Conservation (phyloP, 805 yeast species). For the Komagataella pseudopastoris region DNA sequence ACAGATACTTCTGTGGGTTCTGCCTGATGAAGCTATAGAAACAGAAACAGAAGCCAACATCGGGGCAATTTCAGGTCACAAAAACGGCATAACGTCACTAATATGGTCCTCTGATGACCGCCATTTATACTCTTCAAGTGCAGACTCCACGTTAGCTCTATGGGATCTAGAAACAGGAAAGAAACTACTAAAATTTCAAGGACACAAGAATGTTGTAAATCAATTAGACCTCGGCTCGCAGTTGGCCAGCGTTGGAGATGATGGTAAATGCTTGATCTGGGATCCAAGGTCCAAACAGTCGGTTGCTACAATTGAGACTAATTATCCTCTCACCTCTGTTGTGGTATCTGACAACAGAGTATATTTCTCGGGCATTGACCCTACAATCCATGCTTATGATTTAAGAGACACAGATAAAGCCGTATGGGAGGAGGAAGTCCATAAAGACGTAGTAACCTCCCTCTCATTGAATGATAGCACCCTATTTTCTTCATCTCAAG, state of each 20-base stretch:
- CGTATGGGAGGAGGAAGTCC: slow-evolving; percentile 31
- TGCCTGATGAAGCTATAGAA: slow-evolving; percentile 5
- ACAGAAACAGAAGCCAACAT: slow-evolving; percentile 18
- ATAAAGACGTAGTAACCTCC: slow-evolving; percentile 43
- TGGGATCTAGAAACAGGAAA: slow-evolving; percentile 51
- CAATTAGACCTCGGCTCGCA: slow-evolving; percentile 23
- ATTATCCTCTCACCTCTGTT: slow-evolving; percentile 41
- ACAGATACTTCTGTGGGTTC: slow-evolving; percentile 20
- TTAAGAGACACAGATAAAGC: slow-evolving; percentile 25
- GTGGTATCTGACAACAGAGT: slow-evolving; percentile 29
- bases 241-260: slow-evolving; percentile 50
- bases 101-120: slow-evolving; percentile 36
- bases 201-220: slow-evolving; percentile 42
- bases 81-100: slow-evolving; percentile 49
- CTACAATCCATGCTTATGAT: slow-evolving; percentile 48
- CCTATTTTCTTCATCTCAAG: slow-evolving; percentile 38
- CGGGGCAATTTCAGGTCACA: slow-evolving; percentile 41
- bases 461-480: slow-evolving; percentile 32
- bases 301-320: slow-evolving; percentile 24
- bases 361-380: slow-evolving; percentile 58
- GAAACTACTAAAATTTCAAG: slow-evolving; percentile 38
- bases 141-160: slow-evolving; percentile 46
- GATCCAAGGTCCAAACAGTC: slow-evolving; percentile 43
- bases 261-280: slow-evolving; percentile 49
- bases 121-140: slow-evolving; percentile 34